Percentiles rank a stretch among this genome's conserved stretches.
Conservation (phyloP, 2,329 filamentous ascomycete genomes). For the Pseudomassariella vexata region DNA sequence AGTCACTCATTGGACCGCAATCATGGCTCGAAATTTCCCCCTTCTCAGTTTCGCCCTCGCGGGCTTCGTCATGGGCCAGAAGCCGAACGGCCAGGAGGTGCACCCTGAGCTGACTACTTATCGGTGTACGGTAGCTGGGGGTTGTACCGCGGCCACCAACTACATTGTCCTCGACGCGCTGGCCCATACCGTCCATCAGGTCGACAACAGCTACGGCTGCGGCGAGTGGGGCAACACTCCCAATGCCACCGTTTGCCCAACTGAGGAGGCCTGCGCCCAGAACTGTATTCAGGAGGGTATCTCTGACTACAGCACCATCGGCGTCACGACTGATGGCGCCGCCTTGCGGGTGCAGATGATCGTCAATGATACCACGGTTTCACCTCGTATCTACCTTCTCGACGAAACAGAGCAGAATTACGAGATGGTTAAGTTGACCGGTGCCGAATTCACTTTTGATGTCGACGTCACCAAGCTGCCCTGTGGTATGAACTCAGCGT, state of each 20-base stretch:
- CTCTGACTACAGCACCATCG: constrained; percentile 33
- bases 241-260: constrained; percentile 1
- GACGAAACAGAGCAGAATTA: constrained; percentile 48
- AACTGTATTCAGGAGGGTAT: constrained; percentile 49
- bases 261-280: constrained; percentile 32
- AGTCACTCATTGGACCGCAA: too few relatives aligned
- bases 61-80: constrained; percentile 26
- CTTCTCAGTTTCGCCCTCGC: constrained; percentile 19
- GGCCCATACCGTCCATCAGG: constrained; percentile 36
- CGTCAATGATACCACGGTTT: constrained; percentile 22
- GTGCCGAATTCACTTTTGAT: constrained; percentile 58
- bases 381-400: constrained; percentile 52
- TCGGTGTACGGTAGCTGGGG: constrained; percentile 42
- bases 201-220: constrained; percentile 24
- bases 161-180: constrained; percentile 43
- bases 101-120: constrained; percentile 44
- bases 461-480: constrained; percentile 57
- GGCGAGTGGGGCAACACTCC: constrained; percentile 19
- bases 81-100: constrained; percentile 30
- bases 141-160: constrained; percentile 40
- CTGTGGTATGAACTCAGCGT: constrained; percentile 57
- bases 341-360: constrained; percentile 33
- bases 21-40: constrained; percentile 19
- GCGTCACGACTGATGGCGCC: constrained; percentile 22
- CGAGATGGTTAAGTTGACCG: constrained; percentile 52